Base-by-base conservation (phyloP, 1,284 basidiomycete species). In the Phylloporus sp. region DNA sequence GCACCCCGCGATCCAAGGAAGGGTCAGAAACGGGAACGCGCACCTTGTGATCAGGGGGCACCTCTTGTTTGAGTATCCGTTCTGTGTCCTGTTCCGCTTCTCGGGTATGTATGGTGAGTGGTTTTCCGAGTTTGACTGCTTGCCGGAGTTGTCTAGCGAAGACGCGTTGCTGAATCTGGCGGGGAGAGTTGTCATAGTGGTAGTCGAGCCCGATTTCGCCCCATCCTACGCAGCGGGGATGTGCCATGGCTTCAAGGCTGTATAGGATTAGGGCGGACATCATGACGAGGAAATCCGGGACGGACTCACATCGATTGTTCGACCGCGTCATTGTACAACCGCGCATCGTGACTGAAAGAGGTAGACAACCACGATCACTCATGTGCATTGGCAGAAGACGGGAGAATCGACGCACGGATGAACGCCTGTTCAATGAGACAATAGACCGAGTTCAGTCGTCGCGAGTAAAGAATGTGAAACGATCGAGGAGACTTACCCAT, bases 141-240 rank as follows among this genome's bases (percentile, higher is more conserved):
- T 86, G 85, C 23, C 83, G 82, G 17, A 95, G 84, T 75, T 95
- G 94, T 29, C 90, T 82, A 4, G 80, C 78, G 67, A 95, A 90
- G 8, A 94, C 87, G 0, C 81, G 78, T 68, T 85, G 89, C 74
- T 95, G 93, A 1, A 89, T 72, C 1, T 88, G 85, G 15, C 89
- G 86, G 0, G 92, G 91, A 0, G 92, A 93, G 72, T 89, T 85
- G 75, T 93, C 88, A 75, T 94, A 94, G 77, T 94, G 92, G 73
- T 94, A 94, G 71, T 95, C 94, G 7, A 95, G 85, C 0, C 94
- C 93, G 64, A 94, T 94, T 75, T 95, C 93, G 1, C 94, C 94
- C 90, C 91, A 93, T 12, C 91, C 91, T 8, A 94, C 92, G 71
- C 92, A 94, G 15, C 91, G 88, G 4, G 91, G 91, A 73, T 94